Base-by-base conservation (phyloP, 768 basidiomycete genomes). In the Fistulinella prunicolor region DNA sequence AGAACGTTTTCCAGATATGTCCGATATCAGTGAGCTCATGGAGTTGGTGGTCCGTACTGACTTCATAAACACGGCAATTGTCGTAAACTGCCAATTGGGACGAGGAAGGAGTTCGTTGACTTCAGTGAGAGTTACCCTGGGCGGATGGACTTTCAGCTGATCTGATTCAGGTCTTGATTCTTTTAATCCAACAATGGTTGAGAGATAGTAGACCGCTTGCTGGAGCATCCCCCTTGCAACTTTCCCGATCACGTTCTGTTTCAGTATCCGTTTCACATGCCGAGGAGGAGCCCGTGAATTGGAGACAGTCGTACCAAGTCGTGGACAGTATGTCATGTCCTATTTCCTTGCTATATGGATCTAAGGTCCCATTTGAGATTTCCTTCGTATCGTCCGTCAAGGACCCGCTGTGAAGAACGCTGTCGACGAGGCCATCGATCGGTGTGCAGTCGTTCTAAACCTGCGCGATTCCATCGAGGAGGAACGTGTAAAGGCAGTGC, bases 61-160 rank as follows among this genome's bases (percentile, higher is more conserved):
- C 44, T 78, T 85, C 7, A 74, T 78, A 19, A 77, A 80, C 32
- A 86, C 87, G 0, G 88, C 88, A 1, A 87, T 98, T 48, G 85
- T 99, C 16, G 79, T 99, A 29, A 99, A 98, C 61, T 96, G 94
- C 59, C 96, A 99, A 61, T 80, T 99, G 13, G 95, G 93, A 4
- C 77, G 92, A 24, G 94, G 95, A 9, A 77, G 96, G 58, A 94
- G 92, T 51, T 95, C 94, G 0, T 69, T 93, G 41, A 85, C 92
- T n/a, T 89, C 94, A 16, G 89, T 89, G 46, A 54, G 83, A 62
- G 9, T 32, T 21, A 0, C 38, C 23, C 30, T 37, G 37, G 20
- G 36, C 38, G 24, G 6, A 19, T 26, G 35, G 47, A 43, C 17
- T 16, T 29, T 6, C 4, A 1, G 13, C 28, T 59, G 7, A 63